Conservation (phyloP, 345 rosid genomes). For the Eucalyptus sp. region DNA sequence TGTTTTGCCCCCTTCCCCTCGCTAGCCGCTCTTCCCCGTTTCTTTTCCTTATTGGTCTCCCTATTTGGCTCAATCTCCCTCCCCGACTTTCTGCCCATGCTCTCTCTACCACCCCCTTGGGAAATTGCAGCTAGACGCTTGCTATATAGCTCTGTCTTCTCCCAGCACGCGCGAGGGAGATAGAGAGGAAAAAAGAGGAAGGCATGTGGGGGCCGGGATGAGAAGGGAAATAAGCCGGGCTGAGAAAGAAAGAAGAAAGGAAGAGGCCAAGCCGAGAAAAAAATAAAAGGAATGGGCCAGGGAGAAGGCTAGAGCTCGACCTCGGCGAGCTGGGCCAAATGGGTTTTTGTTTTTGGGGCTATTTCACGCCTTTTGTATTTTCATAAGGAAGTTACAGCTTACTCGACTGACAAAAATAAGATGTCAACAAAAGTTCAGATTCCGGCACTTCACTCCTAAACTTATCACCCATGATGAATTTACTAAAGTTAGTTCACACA, state of each 20-base stretch:
- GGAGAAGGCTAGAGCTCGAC: accelerated
- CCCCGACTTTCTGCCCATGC: accelerated
- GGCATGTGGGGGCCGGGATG: background rate
- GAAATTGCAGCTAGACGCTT: background rate
- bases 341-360: background rate
- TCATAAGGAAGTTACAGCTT: accelerated
- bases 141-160: too few relatives aligned
- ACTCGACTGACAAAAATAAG: too few relatives aligned
- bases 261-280: too few relatives aligned
- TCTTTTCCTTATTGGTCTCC: accelerated
- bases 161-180: background rate
- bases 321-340: accelerated
- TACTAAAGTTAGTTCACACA: too few relatives aligned
- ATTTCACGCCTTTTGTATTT: too few relatives aligned
- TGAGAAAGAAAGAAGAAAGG: too few relatives aligned
- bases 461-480: too few relatives aligned
- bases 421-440: too few relatives aligned
- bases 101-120: background rate
- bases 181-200: background rate
- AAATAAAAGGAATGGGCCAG: background rate
- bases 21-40: background rate
- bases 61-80: background rate
- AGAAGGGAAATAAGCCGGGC: background rate
- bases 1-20: background rate
- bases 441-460: too few relatives aligned